These are phyloP conservation scores for Aspergillus ochraceus DNA, from an alignment of 2,329 filamentous ascomycete species.

Conservation along the genomic window DNA sequence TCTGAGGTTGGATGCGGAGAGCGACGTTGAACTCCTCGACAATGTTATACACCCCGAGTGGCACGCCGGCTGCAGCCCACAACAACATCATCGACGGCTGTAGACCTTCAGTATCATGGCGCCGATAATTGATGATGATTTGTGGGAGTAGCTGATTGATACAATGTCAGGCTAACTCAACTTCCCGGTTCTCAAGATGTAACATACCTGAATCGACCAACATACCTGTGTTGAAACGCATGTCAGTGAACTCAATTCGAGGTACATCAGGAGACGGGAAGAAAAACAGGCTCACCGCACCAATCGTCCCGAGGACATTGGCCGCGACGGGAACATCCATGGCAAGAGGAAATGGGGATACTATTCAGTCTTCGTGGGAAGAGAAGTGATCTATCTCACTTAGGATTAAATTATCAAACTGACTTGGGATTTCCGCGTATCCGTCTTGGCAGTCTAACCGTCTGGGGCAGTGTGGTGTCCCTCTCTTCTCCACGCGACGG, in stretches of 20 bases:
- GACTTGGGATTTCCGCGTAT: too few species aligned
- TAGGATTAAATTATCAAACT: too few species aligned
- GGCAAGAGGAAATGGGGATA: too few species aligned
- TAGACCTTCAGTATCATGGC: conserved; percentile 65
- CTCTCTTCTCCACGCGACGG: too few species aligned
- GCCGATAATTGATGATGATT: conserved; percentile 66
- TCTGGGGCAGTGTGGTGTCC: too few species aligned
- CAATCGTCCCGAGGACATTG: conserved; percentile 32
- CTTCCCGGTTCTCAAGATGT: too few species aligned
- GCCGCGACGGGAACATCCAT: conserved; percentile 29
- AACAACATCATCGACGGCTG: conserved; percentile 72
- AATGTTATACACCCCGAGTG: conserved; percentile 63
- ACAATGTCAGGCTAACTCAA: background rate
- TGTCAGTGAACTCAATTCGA: conserved; percentile 2
- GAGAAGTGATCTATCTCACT: too few species aligned
- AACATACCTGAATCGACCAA: conserved; percentile 63
- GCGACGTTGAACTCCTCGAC: conserved; percentile 55
- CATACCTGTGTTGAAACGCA: conserved; percentile 45
- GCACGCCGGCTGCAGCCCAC: conserved; percentile 66
- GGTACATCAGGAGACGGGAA: too few species aligned
- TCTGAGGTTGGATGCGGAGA: conserved; percentile 56
- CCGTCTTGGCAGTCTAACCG: too few species aligned
- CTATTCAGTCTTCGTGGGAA: too few species aligned
- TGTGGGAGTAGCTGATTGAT: conserved; percentile 63
- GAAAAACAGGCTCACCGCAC: conserved; percentile 22